A percentile compares a stretch with the other conserved stretches of the same genome.
Conservation (phyloP, 2,329 filamentous ascomycete species). For the Rosellinia necatrix region DNA sequence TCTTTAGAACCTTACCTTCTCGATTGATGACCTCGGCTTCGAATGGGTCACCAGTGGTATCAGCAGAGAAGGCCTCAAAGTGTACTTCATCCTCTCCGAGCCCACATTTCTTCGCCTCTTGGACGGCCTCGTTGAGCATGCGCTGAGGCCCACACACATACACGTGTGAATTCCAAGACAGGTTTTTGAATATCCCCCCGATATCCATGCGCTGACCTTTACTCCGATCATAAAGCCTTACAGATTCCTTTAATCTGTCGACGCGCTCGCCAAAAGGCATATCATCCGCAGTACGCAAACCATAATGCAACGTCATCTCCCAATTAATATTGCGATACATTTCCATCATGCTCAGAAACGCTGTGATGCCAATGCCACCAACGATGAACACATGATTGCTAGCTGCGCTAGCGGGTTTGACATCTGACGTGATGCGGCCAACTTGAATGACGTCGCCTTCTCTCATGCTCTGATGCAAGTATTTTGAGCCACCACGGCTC, state of each 20-base stretch:
- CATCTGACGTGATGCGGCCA: constrained; percentile 54
- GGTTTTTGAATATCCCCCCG: constrained; percentile 46
- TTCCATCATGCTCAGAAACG: constrained; percentile 59
- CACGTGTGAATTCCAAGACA: constrained; percentile 60
- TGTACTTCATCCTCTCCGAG: constrained; percentile 59
- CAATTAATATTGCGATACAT: constrained; percentile 50
- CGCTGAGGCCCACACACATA: constrained; percentile 65
- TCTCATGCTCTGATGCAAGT: constrained; percentile 55
- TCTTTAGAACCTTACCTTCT: constrained; percentile 47
- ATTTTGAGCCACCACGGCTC: constrained; percentile 65
- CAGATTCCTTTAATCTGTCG: constrained; percentile 46
- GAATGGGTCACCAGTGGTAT: constrained; percentile 62
- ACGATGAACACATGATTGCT: constrained; percentile 66
- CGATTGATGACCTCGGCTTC: constrained; percentile 56
- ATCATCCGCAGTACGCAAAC: constrained; percentile 56
- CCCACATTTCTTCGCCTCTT: constrained; percentile 46
- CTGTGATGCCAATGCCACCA: constrained; percentile 69
- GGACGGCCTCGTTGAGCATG: constrained; percentile 58
- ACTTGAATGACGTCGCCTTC: constrained; percentile 57
- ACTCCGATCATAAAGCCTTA: constrained; percentile 58
- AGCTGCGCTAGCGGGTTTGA: constrained; percentile 51
- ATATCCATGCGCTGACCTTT: constrained; percentile 59
- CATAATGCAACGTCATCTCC: constrained; percentile 62
- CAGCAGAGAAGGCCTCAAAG: constrained; percentile 62
- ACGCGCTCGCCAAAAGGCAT: constrained; percentile 59